A percentile compares a stretch with the other conserved stretches of the same genome.
These are phyloP conservation scores for Dendrobium officinale DNA, from an alignment of 106 monocot genomes.

Conservation along the genomic window DNA sequence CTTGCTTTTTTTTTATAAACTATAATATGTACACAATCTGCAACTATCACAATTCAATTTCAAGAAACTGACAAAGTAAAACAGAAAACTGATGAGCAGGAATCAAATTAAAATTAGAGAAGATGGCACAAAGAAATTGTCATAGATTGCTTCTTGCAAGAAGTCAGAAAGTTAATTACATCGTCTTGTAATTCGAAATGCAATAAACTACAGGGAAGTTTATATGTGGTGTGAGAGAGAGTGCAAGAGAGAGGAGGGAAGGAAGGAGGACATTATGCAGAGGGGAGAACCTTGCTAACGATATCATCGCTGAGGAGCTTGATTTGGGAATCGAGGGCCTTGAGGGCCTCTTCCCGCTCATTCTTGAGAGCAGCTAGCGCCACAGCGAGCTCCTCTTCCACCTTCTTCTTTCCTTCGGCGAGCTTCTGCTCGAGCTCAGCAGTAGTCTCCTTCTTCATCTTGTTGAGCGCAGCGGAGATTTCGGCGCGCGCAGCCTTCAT, in stretches of 20 bases:
- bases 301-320: conserved; percentile 71
- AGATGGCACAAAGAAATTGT: background rate
- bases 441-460: conserved; percentile 94
- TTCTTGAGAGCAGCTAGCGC: conserved; percentile 63
- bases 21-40: background rate
- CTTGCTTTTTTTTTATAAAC: background rate
- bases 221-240: background rate
- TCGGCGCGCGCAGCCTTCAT: conserved; percentile 90
- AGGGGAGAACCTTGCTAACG: conserved; percentile 81
- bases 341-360: conserved; percentile 79
- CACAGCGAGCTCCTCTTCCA: conserved; percentile 82
- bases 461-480: conserved; percentile 81
- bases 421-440: conserved; percentile 70
- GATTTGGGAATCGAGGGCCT: conserved; percentile 80
- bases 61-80: background rate
- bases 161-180: no score
- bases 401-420: conserved; percentile 51
- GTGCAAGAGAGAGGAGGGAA: background rate
- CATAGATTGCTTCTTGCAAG: background rate
- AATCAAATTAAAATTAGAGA: background rate
- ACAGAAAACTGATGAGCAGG: background rate
- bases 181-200: no score
- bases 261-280: conserved; percentile 1
- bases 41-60: background rate
- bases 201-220: background rate